These are phyloP conservation scores for Cystofilobasidium capitatum DNA, from an alignment of 768 basidiomycete genomes.

Conservation along the genomic window DNA sequence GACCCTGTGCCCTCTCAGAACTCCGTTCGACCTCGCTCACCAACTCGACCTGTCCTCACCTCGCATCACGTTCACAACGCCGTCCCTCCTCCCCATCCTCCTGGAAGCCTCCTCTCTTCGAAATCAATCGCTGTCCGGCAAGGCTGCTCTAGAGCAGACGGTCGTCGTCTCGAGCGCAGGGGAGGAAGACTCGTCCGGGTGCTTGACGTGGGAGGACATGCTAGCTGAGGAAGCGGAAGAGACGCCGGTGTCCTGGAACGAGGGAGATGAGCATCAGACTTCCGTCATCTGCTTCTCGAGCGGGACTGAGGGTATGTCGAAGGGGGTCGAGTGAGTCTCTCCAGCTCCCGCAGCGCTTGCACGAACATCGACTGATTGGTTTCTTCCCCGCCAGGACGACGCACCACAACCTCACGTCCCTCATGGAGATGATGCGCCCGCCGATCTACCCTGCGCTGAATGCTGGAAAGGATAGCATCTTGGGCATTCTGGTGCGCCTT, in stretches of 20 bases:
- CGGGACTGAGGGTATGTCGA: conserved; percentile 37
- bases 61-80: conserved; percentile 5
- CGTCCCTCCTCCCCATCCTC: conserved; percentile 13
- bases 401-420: conserved; percentile 53
- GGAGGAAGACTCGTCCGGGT: background rate
- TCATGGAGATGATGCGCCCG: conserved; percentile 47
- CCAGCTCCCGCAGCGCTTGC: background rate
- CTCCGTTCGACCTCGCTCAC: conserved; percentile 17
- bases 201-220: background rate
- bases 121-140: background rate
- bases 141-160: background rate
- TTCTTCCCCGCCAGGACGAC: conserved; percentile 32
- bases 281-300: conserved; percentile 39
- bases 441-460: conserved; percentile 44
- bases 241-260: background rate
- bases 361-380: conserved; percentile 11
- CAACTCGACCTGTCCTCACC: conserved; percentile 16
- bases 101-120: background rate
- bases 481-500: conserved; percentile 49
- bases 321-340: conserved; percentile 34
- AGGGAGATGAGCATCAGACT: conserved; percentile 31
- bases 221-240: background rate
- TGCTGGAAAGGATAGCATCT: conserved; percentile 46
- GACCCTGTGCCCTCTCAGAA: conserved; percentile 1
- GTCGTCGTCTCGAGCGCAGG: background rate